Evolutionary conservation across 805 yeast species (phyloP), one percentile per base, ranked within the genome.

Genomic region (Schwanniomyces polymorphus): DNA sequence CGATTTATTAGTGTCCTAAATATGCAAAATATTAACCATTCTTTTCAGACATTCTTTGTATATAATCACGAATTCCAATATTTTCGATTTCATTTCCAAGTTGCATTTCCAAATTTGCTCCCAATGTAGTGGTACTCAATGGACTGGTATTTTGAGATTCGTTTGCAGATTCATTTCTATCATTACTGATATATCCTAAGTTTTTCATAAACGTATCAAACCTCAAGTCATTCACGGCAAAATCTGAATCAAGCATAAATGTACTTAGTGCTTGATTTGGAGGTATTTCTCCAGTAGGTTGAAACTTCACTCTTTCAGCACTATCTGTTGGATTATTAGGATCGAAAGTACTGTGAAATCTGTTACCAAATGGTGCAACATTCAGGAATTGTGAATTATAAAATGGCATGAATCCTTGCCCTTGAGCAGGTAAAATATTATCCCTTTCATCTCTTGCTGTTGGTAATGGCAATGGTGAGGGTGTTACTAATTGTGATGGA

Each of bases 61-160:
- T 35, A 38, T 46, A 46, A 25, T 46, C 49, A 38, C 42, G 45
- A 27, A 46, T 25, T 29, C 44, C 49, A 21, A 37, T 37, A 29
- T 46, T 42, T 16, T 46, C 45, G 16, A 31, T 29, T 14, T 42
- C 42, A 28, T 28, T 38, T 28, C 34, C 38, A 37, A 37, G 39
- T 37, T 37, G 39, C 39, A 37, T 37, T 23, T 37, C 39, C 11
- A 37, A 29, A 26, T 23, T 37, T 18, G n/a, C 27, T 7, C 27
- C 16, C 10, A 37, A 21, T 5, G 39, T 37, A 23, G 26, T 16
- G 7, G 39, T 37, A 21, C 25, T 37, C 21, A 21, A 21, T 11
- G 25, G 25, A 37, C 16, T 37, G n/a, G 25, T 23, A 7, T 37
- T 18, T 21, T 37, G 25, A 5, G 27, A 37, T 37, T 37, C 27